A percentile compares a stretch with the other conserved stretches of the same genome.
Conservation (phyloP, 176 grass and related monocot species). For the Aegilops bicornis region DNA sequence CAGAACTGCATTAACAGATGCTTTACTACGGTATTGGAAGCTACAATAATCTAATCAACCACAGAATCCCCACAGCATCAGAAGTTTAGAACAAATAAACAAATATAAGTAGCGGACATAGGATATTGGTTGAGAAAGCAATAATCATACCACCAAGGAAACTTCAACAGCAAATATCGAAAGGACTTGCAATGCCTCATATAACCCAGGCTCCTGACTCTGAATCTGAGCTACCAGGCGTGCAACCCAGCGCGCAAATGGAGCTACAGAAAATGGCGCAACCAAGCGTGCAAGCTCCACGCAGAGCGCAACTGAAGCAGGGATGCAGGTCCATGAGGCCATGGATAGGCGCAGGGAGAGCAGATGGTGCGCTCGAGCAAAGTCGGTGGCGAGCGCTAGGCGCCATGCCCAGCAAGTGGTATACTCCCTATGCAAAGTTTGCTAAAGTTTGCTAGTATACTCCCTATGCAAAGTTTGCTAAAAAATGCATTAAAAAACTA, state of each 20-base stretch:
- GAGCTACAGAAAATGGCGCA: constrained; percentile 6
- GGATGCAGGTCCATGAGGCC: neutral
- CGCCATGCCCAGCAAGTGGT: constrained; percentile 31
- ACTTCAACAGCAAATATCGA: neutral
- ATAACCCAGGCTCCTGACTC: neutral
- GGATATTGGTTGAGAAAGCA: neutral
- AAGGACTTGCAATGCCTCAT: neutral
- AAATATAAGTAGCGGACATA: neutral
- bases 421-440: no score
- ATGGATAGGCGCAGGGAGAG: constrained; percentile 4
- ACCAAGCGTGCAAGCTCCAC: neutral
- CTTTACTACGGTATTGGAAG: neutral
- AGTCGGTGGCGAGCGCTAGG: constrained; percentile 5
- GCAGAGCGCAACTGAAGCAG: neutral
- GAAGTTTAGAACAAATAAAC: neutral
- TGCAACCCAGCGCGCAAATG: constrained; percentile 1
- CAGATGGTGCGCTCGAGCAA: constrained; percentile 17
- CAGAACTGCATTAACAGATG: neutral
- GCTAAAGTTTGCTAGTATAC: no score
- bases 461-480: no score
- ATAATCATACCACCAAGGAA: constrained; percentile 5
- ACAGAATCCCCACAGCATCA: neutral
- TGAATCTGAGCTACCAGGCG: no score
- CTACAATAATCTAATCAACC: neutral
- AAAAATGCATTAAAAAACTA: no score